Evolutionary conservation across 2,329 filamentous ascomycete species (phyloP).

Genomic region (Penicillium sp.): DNA sequence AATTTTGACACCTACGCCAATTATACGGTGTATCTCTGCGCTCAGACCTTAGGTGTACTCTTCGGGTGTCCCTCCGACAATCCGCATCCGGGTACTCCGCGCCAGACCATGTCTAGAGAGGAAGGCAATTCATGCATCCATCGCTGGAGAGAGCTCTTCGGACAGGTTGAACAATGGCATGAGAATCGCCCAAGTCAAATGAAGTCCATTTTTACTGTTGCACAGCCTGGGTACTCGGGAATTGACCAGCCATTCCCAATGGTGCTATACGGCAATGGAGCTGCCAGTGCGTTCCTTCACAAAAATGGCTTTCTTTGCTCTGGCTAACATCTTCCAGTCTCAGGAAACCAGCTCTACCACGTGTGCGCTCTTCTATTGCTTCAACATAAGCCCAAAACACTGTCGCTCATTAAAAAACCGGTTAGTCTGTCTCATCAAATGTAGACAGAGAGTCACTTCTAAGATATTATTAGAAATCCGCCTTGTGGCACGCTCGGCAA

Average conservation of each 20-base stretch:
- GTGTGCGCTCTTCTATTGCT: conserved; percentile 33
- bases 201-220: conserved; percentile 29
- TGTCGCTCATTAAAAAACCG: conserved; percentile 27
- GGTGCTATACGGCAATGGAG: conserved; percentile 31
- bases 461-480: conserved; percentile 33
- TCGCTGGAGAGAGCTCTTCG: conserved; percentile 45
- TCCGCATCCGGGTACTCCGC: conserved; percentile 18
- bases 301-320: not conserved
- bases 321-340: conserved; percentile 22
- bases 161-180: conserved; percentile 48
- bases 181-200: conserved; percentile 33
- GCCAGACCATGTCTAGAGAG: conserved; percentile 19
- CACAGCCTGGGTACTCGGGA: conserved; percentile 11
- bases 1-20: conserved; percentile 55
- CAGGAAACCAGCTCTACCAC: conserved; percentile 41
- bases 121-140: conserved; percentile 27
- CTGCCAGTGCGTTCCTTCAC: conserved; percentile 25
- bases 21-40: conserved; percentile 53
- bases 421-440: conserved; percentile 13
- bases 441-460: not conserved
- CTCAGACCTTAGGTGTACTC: conserved; percentile 48
- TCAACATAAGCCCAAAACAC: conserved; percentile 33
- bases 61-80: conserved; percentile 18
- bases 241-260: conserved; percentile 29
- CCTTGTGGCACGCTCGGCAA: conserved; percentile 52